Evolutionary conservation across 2,329 filamentous ascomycete species (phyloP), one percentile per base, ranked within the genome.

Genomic region (Ampelomyces quisqualis): DNA sequence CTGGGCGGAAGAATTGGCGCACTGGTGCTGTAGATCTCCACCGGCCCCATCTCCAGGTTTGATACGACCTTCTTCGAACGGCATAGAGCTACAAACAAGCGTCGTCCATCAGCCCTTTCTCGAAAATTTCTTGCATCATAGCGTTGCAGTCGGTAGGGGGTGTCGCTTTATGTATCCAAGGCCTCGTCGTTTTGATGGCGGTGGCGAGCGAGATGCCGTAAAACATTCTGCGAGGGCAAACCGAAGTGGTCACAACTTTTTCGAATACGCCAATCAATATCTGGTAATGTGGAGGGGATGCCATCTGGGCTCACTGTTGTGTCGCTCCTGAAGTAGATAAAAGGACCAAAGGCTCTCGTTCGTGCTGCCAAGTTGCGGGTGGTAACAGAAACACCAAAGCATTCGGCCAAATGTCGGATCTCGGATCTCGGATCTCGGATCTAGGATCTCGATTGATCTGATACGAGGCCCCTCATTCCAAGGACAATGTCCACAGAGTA

Each of bases 1-100:
- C 39, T 38, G 36, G 18, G 40, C 54, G 56, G 54, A 57, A 47
- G 43, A 59, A 57, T 47, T 44, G 33, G 27, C 19, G 29, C 29
- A 19, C 18, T 19, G 41, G 38, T 42, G 30, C 38, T 49, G 48
- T 32, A 35, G 49, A 52, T 54, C 48, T 48, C 34, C 44, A 41
- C 45, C 44, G 35, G 26, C 32, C 38, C 32, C 32, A 34, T 23
- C 31, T 19, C 9, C 17, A 18, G 20, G 11, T 18, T 31, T 17
- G 31, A 34, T 23, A 31, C 17, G 23, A 40, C 31, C 30, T 23
- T 29, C 31, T 31, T n/a, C 15, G 23, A 10, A 18, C 18, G 38
- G 38, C 24, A 31, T 22, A 15, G 8, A 28, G 21, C 14, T 10
- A 21, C 23, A 8, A 32, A 14, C 14, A 38, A 32, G 36, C 28